A percentile compares a stretch with the other conserved stretches of the same genome.
phyloP scores from a whole-genome alignment of 2,329 filamentous ascomycete species.

The Monascus ruber region DNA sequence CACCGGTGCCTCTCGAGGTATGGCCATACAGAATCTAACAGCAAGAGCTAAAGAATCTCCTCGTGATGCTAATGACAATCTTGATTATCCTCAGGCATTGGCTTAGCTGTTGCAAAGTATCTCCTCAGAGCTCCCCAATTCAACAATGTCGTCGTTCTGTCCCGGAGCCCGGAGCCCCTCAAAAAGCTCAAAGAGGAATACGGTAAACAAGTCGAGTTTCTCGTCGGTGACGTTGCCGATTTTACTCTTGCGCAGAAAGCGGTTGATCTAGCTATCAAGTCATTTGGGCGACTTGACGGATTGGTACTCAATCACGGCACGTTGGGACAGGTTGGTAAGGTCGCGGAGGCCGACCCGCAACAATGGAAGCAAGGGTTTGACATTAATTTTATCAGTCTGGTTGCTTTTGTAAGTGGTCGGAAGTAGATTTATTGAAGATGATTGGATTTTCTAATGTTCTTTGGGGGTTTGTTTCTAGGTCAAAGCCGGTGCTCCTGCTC shows the following conservation, averaged over 20 bases:
- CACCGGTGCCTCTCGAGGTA: slow-evolving; percentile 54
- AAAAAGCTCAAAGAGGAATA: slow-evolving; percentile 44
- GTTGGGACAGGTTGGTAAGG: slow-evolving; percentile 60
- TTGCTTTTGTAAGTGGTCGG: slow-evolving; percentile 55
- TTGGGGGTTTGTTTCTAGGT: slow-evolving; percentile 7
- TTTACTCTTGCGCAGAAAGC: slow-evolving; percentile 46
- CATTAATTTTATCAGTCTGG: slow-evolving; percentile 73
- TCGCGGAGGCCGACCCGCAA: slow-evolving; percentile 56
- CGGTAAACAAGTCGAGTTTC: slow-evolving; percentile 42
- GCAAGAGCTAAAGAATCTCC: too few species aligned
- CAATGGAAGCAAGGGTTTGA: slow-evolving; percentile 70
- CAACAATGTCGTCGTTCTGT: slow-evolving; percentile 48
- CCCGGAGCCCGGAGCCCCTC: slow-evolving; percentile 45
- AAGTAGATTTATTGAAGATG: too few species aligned
- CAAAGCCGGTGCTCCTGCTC: slow-evolving; percentile 19
- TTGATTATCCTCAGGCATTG: slow-evolving; percentile 40
- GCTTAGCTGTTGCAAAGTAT: slow-evolving; percentile 48
- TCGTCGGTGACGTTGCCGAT: slow-evolving; percentile 48
- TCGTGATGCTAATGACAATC: too few species aligned
- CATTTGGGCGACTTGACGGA: slow-evolving; percentile 65
- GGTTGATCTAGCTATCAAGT: slow-evolving; percentile 51
- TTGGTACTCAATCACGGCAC: slow-evolving; percentile 82
- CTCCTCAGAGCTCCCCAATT: slow-evolving; percentile 40
- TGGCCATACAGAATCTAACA: neutral
- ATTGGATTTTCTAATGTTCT: too few species aligned